Conservation (phyloP, 257 asterid species). For the Parsonsia alboflavescens region DNA sequence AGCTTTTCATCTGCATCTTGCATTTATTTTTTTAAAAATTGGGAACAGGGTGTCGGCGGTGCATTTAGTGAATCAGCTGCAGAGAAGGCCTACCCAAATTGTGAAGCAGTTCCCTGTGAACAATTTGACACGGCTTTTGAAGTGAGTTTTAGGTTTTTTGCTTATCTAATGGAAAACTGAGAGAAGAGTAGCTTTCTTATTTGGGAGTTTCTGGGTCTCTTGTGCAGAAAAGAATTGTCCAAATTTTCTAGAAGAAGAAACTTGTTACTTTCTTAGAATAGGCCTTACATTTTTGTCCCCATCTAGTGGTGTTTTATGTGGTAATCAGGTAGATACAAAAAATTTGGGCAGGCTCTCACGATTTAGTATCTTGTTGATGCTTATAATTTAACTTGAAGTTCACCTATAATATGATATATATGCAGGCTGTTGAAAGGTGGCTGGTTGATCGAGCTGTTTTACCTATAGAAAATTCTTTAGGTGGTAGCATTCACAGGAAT, state of each 20-base stretch:
- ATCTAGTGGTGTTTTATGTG: neutral
- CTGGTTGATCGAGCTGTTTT: conserved; percentile 93
- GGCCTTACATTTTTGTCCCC: neutral
- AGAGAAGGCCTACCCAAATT: conserved; percentile 93
- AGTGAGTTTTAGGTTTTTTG: conserved; percentile 34
- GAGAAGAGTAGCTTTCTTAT: neutral
- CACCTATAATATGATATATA: neutral
- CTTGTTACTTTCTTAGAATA: neutral
- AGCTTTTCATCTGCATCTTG: neutral
- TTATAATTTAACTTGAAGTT: neutral
- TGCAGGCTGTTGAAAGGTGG: conserved; percentile 96
- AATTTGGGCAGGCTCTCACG: neutral
- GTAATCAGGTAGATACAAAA: neutral
- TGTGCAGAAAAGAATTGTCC: neutral
- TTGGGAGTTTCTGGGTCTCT: neutral
- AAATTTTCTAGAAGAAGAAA: neutral
- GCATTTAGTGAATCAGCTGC: conserved; percentile 97
- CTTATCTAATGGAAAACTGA: neutral
- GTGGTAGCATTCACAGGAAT: conserved; percentile 97
- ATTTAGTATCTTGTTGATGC: neutral
- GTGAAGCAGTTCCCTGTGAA: conserved; percentile 97
- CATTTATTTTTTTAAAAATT: conserved; percentile 11
- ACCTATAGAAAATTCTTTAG: conserved; percentile 94
- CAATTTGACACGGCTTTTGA: conserved; percentile 94
- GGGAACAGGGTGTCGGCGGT: conserved; percentile 77